Base-by-base conservation (phyloP, 176 grass and related monocot genomes). In the Raddia guianensis region DNA sequence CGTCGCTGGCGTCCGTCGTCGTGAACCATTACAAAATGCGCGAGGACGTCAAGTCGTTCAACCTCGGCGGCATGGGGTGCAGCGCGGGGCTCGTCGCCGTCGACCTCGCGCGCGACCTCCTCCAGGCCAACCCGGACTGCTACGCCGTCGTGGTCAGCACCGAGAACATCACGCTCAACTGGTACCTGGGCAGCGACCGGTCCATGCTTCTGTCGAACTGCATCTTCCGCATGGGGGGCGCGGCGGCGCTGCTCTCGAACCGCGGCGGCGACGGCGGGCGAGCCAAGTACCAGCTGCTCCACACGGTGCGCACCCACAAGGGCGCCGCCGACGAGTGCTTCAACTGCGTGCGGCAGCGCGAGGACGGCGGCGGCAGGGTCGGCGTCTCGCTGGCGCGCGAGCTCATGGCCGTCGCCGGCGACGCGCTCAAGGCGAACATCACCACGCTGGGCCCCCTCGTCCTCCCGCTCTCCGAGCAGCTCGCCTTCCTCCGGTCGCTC, bases 121-220 rank as follows among this genome's bases (percentile, higher is more conserved):
- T 96, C 40, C 93, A 90, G 80, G 79, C 85, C 5, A 72, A 90
- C 75, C 61, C 79, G 11, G 56, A 66, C 7, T 48, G 18, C 3
- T 81, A 84, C 27, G 93, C 90, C 19, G 70, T 96, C 5, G 93
- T 96, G 0, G 46, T 96, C 7, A 92, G 90, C 90, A 96, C 87
- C 13, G 90, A 96, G 85, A 96, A 96, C 82, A 84, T 92, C 54
- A 96, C 93, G 14, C 75, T 96, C 27, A 96, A 92, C 73, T 96
- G 93, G 85, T 96, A 96, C 75, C 86, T 96, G 8, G 93, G 93
- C 79, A 92, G 86, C 44, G 89, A 96, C 76, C 87, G 93, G 4
- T 96, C 90, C 14, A 96, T 92, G 93, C 87, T 96, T 35, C 80
- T 95, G 10, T 92, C 93, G 3, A 95, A 95, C 76, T 95, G 93